Percentiles rank a stretch among this genome's conserved stretches.
Conservation (phyloP, 805 yeast genomes). For the Henningerozyma blattae region DNA sequence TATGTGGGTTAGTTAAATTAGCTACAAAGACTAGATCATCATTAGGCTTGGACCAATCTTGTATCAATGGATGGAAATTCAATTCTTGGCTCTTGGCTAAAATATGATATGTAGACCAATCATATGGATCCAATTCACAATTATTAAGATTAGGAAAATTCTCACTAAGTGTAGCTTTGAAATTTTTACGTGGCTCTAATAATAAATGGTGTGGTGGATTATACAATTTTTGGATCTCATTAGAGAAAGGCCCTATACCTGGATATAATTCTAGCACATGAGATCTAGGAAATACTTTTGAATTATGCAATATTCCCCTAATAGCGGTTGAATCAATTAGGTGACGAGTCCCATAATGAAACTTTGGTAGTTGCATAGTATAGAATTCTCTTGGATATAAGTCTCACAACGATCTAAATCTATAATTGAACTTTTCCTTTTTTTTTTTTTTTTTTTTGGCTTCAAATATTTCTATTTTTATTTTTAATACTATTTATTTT, state of each 20-base stretch:
- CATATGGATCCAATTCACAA: conserved; percentile 41
- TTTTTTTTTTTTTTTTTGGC: too few species aligned
- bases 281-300: too few species aligned
- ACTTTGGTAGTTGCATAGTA: too few species aligned
- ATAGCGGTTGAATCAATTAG: too few species aligned
- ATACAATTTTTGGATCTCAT: conserved; percentile 46
- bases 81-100: conserved; percentile 22
- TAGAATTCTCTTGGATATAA: too few species aligned
- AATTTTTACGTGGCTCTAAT: conserved; percentile 36
- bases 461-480: too few species aligned
- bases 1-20: conserved; percentile 39
- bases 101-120: conserved; percentile 50
- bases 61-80: conserved; percentile 21
- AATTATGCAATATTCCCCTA: too few species aligned
- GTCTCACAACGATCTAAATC: too few species aligned
- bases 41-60: conserved; percentile 33
- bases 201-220: conserved; percentile 54
- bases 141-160: conserved; percentile 13
- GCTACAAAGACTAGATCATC: conserved; percentile 46
- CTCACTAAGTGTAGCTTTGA: conserved; percentile 4
- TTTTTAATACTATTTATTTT: too few species aligned
- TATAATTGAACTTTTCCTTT: too few species aligned
- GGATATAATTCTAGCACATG: conserved; percentile 51
- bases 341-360: too few species aligned
- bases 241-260: conserved; percentile 48